A percentile compares a stretch with the other conserved stretches of the same genome.
phyloP scores from a whole-genome alignment of 2,329 filamentous ascomycete genomes.

The Trichoderma asperellum region DNA sequence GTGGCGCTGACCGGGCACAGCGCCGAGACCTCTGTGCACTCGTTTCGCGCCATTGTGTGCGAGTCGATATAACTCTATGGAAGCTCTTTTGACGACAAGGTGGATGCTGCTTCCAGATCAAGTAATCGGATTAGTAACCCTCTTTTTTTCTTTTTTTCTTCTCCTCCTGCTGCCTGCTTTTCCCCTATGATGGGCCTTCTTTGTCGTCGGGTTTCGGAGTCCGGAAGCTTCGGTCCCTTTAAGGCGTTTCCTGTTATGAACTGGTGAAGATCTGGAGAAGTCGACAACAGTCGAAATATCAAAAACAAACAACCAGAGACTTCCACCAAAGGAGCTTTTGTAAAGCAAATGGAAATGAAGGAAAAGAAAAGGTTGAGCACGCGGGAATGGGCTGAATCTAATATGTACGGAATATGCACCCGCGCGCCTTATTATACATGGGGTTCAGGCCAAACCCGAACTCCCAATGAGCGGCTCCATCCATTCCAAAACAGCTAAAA shows the following conservation, averaged over 20 bases:
- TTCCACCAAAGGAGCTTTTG: neutral
- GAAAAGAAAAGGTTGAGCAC: neutral
- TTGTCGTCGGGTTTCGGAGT: conserved; percentile 18
- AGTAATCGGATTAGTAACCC: conserved; percentile 5
- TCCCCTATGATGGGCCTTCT: neutral
- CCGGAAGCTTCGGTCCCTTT: conserved; percentile 11
- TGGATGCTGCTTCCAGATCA: neutral
- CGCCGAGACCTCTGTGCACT: conserved; percentile 43
- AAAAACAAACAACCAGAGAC: neutral
- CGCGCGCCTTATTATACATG: neutral
- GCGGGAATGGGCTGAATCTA: neutral
- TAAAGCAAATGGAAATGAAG: neutral
- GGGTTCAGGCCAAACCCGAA: conserved; percentile 21
- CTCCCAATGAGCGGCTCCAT: conserved; percentile 10
- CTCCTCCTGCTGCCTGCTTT: neutral
- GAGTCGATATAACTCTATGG: neutral
- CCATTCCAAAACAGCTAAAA: conserved; percentile 11
- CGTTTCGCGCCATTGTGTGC: conserved; percentile 8
- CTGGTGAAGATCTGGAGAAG: neutral
- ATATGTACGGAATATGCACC: conserved; percentile 20
- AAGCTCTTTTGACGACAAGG: neutral
- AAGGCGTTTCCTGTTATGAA: neutral
- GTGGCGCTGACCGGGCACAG: conserved; percentile 57
- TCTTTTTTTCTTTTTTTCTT: neutral
- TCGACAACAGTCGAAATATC: neutral